Percentiles rank a stretch among this genome's conserved stretches.
These are phyloP conservation scores for Aphanomyces cochlioides DNA, from an alignment of 352 stramenopile species.

Conservation along the genomic window DNA sequence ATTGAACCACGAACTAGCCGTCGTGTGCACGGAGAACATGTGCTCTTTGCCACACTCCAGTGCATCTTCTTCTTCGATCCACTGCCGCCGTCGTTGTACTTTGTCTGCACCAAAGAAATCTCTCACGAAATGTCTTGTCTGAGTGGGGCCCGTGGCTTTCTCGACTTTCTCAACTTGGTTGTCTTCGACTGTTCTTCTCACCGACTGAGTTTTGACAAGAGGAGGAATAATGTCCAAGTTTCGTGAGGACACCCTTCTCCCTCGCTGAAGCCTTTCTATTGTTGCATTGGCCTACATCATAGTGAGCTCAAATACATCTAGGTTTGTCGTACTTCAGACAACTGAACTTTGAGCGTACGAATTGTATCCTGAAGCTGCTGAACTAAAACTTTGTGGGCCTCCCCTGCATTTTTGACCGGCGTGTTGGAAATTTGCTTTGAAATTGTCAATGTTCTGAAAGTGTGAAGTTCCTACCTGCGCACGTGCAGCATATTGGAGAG, in stretches of 20 bases:
- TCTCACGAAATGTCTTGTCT: too few relatives aligned
- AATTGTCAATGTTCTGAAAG: not conserved
- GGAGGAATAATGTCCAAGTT: too few relatives aligned
- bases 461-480: constrained; percentile 48
- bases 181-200: not conserved
- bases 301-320: not conserved
- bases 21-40: constrained; percentile 5
- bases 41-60: constrained; percentile 13
- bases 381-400: constrained; percentile 33
- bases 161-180: not conserved
- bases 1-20: not conserved
- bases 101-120: too few relatives aligned
- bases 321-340: not conserved
- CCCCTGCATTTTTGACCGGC: constrained; percentile 26
- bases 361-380: constrained; percentile 49
- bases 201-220: too few relatives aligned
- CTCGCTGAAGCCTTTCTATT: constrained; percentile 1
- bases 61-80: constrained; percentile 4
- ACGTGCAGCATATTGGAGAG: constrained; percentile 90
- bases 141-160: too few relatives aligned
- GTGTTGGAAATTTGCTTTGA: constrained; percentile 26
- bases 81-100: not conserved
- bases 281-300: constrained; percentile 23
- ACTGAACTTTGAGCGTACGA: constrained; percentile 4
- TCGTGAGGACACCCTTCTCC: too few relatives aligned